phyloP scores from a whole-genome alignment of 176 grass and related monocot genomes.

The Oryza punctata region DNA sequence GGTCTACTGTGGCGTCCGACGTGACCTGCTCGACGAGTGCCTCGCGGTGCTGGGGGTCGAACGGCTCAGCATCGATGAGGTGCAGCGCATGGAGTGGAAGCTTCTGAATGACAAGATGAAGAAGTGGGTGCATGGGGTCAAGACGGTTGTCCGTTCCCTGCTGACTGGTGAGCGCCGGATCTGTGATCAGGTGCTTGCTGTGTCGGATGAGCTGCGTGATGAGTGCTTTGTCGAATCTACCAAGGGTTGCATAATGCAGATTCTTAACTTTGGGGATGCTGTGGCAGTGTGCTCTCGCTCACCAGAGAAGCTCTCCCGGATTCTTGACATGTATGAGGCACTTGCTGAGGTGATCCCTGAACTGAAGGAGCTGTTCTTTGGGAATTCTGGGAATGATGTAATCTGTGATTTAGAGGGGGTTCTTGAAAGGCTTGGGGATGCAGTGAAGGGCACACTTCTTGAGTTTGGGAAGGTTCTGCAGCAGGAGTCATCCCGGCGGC shows the following conservation, averaged over 20 bases:
- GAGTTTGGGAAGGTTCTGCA: constrained; percentile 91
- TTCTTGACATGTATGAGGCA: constrained; percentile 94
- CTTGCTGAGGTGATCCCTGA: constrained; percentile 83
- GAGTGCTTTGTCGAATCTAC: constrained; percentile 87
- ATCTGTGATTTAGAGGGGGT: constrained; percentile 66
- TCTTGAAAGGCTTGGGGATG: constrained; percentile 80
- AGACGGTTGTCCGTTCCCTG: constrained; percentile 65
- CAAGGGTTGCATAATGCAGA: constrained; percentile 83
- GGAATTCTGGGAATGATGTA: constrained; percentile 62
- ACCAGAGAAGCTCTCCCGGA: constrained; percentile 82
- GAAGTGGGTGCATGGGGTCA: constrained; percentile 91
- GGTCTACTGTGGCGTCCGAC: constrained; percentile 73
- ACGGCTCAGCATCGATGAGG: constrained; percentile 93
- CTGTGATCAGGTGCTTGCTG: constrained; percentile 67
- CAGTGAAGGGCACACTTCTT: constrained; percentile 71
- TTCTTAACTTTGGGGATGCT: constrained; percentile 87
- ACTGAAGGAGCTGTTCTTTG: constrained; percentile 65
- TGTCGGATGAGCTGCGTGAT: constrained; percentile 65
- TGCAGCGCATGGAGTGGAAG: constrained; percentile 83
- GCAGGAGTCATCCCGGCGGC: constrained; percentile 69
- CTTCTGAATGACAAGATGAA: constrained; percentile 93
- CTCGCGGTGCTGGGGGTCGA: constrained; percentile 76
- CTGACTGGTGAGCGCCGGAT: constrained; percentile 70
- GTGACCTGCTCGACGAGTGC: constrained; percentile 84
- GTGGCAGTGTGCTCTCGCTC: constrained; percentile 78